Conservation (phyloP, 1,139 yeast genomes). For the Saccharomyces hybrid region DNA sequence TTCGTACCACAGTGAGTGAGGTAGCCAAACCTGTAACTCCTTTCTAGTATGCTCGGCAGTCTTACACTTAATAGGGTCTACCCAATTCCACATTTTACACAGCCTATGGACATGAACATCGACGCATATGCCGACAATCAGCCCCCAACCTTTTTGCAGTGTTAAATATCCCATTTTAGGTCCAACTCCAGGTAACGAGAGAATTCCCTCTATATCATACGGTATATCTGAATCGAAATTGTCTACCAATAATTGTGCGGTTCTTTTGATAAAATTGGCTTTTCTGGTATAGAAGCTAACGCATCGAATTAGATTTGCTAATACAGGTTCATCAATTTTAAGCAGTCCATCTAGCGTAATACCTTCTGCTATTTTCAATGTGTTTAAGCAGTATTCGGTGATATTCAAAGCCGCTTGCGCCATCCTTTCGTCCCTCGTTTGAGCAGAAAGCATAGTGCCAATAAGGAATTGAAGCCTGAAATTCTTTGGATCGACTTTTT, state of each 20-base stretch:
- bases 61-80: slow-evolving; percentile 39
- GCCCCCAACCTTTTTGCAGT: slow-evolving; percentile 73
- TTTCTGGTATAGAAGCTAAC: slow-evolving; percentile 87
- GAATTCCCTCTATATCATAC: slow-evolving; percentile 54
- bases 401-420: slow-evolving; percentile 61
- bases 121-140: slow-evolving; percentile 79
- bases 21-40: slow-evolving; percentile 68
- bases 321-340: slow-evolving; percentile 44
- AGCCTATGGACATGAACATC: slow-evolving; percentile 87
- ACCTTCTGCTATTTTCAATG: slow-evolving; percentile 33
- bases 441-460: slow-evolving; percentile 82
- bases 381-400: slow-evolving; percentile 40
- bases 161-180: slow-evolving; percentile 90
- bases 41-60: slow-evolving; percentile 73
- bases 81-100: slow-evolving; percentile 81
- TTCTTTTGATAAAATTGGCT: slow-evolving; percentile 57
- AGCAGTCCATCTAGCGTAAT: slow-evolving; percentile 40
- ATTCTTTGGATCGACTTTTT: slow-evolving; percentile 35
- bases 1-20: slow-evolving; percentile 67
- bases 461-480: slow-evolving; percentile 69
- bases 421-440: slow-evolving; percentile 85
- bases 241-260: slow-evolving; percentile 48
- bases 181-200: slow-evolving; percentile 83
- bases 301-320: slow-evolving; percentile 61
- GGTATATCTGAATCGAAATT: slow-evolving; percentile 63